These are phyloP conservation scores for Monosporascus sp. DNA, from an alignment of 2,329 filamentous ascomycete genomes.

Conservation along the genomic window DNA sequence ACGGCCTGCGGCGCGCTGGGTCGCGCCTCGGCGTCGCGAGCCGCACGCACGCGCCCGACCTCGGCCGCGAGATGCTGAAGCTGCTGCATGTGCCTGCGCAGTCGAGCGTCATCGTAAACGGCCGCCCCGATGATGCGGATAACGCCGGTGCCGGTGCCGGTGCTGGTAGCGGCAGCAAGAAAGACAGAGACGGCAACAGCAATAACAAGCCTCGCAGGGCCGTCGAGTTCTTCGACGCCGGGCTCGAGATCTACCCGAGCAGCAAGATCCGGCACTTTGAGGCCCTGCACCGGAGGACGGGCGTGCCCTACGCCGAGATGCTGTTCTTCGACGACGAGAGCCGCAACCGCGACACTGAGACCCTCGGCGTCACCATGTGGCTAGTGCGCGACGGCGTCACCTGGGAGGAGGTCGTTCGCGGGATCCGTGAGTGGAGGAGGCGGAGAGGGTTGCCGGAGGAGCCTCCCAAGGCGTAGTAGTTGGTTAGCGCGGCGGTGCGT, in stretches of 20 bases:
- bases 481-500: too few relatives aligned
- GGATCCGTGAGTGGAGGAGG: constrained; percentile 75
- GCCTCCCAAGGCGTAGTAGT: not conserved
- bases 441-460: constrained; percentile 43
- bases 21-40: constrained; percentile 67
- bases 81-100: constrained; percentile 55
- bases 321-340: constrained; percentile 93
- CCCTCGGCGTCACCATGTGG: constrained; percentile 76
- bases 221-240: constrained; percentile 55
- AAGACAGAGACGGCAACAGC: constrained; percentile 16
- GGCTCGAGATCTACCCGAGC: constrained; percentile 65
- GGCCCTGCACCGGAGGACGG: constrained; percentile 63
- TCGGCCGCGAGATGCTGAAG: constrained; percentile 76
- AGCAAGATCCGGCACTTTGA: constrained; percentile 84
- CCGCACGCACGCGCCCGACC: constrained; percentile 71
- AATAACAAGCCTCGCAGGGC: constrained; percentile 35
- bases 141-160: constrained; percentile 1
- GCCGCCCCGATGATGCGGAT: constrained; percentile 14
- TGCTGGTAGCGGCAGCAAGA: constrained; percentile 11
- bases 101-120: constrained; percentile 14
- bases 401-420: constrained; percentile 70
- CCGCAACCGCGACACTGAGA: constrained; percentile 76
- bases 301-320: constrained; percentile 74
- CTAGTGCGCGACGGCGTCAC: constrained; percentile 75
- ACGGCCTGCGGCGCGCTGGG: constrained; percentile 44